Evolutionary conservation across 2,329 filamentous ascomycete species (phyloP), one percentile per base, ranked within the genome.

Genomic region (Phaeosphaeriaceae sp.): DNA sequence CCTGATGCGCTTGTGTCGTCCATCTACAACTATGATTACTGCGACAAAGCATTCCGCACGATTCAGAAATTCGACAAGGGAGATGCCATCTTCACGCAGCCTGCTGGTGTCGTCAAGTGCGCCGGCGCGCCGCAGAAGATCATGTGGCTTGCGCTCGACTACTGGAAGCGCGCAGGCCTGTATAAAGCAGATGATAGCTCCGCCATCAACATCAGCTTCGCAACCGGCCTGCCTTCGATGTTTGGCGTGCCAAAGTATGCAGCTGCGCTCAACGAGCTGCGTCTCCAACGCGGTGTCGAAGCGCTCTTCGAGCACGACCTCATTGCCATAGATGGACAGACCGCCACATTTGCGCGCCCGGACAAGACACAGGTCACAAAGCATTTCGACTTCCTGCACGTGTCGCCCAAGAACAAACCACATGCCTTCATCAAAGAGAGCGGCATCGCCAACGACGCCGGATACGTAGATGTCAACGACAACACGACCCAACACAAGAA

Each of bases 141-240:
- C 48, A 79, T 79, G 77, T 79, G 77, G 77, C 71, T 79, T n/a
- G 76, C 76, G 1, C 64, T 72, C 57, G 77, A 79, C 42, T 65
- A 73, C 54, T 79, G 77, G 77, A 74, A 71, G 56, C 64, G 67
- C 11, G 69, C 72, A 5, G 76, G 75, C 11, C 44, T 75, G 1
- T 79, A 78, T 69, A 69, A 72, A 41, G 48, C 69, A 22, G 57
- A 48, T 40, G 54, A 66, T 19, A 52, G 27, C 21, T 79, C 76
- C 0, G 57, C 69, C 3, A 76, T 79, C 60, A 61, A 76, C 31
- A 75, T 79, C 56, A 63, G 67, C 48, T 79, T 79, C 56, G 76
- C 76, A 7, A 79, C 76, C 2, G 76, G 75, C 7, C 64, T 79
- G 7, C 76, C 76, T 1, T 69, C 65, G 27, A 79, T 79, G 77